These are phyloP conservation scores for Rosa lucieae DNA, from an alignment of 306 rosid genomes.

Conservation along the genomic window DNA sequence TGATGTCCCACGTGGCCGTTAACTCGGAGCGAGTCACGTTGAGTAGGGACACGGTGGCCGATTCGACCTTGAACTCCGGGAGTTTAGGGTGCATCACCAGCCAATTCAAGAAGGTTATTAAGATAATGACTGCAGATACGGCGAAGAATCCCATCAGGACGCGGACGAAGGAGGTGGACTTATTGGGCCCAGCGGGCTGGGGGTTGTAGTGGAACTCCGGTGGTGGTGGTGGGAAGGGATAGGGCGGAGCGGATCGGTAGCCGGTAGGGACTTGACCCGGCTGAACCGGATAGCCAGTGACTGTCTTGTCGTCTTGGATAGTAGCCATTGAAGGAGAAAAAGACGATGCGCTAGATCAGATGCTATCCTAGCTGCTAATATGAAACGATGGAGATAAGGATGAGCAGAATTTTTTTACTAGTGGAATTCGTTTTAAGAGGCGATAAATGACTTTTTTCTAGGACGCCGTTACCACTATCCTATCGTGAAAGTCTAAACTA, in stretches of 20 bases:
- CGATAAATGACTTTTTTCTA: neutral
- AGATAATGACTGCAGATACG: neutral
- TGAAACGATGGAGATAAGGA: neutral
- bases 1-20: conserved; percentile 31
- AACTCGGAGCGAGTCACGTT: conserved; percentile 16
- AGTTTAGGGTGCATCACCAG: conserved; percentile 12
- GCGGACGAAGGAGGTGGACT: conserved; percentile 13
- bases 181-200: neutral
- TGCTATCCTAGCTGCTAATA: neutral
- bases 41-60: conserved; percentile 23
- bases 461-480: neutral
- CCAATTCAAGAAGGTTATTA: conserved; percentile 17
- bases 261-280: conserved; percentile 21
- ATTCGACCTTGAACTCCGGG: conserved; percentile 31
- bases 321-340: conserved; percentile 19
- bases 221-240: conserved; percentile 5
- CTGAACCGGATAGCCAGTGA: conserved; percentile 28
- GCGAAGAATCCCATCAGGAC: neutral
- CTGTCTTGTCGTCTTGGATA: conserved; percentile 12
- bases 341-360: neutral
- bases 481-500: neutral
- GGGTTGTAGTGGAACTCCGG: neutral
- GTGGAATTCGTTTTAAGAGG: neutral
- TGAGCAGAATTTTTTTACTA: neutral
- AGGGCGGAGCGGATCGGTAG: conserved; percentile 13